Conservation (phyloP, 1,139 yeast species). For the Lodderomyces oxycetoniae region DNA sequence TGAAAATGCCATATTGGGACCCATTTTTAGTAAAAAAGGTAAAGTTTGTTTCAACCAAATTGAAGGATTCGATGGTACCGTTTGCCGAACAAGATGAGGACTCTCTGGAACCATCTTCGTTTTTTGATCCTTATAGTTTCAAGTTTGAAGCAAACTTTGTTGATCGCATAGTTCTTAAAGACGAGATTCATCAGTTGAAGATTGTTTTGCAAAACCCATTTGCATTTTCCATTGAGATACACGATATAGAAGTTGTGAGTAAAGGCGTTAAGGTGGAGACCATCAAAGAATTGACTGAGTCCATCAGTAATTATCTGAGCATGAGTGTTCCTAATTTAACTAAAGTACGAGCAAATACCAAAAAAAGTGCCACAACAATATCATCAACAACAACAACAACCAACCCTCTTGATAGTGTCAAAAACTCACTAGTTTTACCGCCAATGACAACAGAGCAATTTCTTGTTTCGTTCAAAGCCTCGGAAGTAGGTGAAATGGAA, state of each 20-base stretch:
- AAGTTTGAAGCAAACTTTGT: slow-evolving; percentile 16
- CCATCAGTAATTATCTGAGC: slow-evolving; percentile 3
- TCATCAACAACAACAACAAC: slow-evolving; percentile 1
- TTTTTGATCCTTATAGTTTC: slow-evolving; percentile 36
- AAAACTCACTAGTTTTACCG: slow-evolving; percentile 12
- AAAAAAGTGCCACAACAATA: slow-evolving; percentile 1
- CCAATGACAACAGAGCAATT: slow-evolving; percentile 31
- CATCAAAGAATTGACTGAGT: slow-evolving; percentile 16
- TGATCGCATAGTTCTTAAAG: slow-evolving; percentile 45
- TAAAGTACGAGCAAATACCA: slow-evolving; percentile 1
- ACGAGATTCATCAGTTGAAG: slow-evolving; percentile 50
- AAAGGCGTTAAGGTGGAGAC: slow-evolving; percentile 30
- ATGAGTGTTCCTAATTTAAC: slow-evolving; percentile 1
- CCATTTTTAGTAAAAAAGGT: slow-evolving; percentile 58
- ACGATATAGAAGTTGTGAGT: slow-evolving; percentile 44
- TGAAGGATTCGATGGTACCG: slow-evolving; percentile 29
- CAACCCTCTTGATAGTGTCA: slow-evolving; percentile 1
- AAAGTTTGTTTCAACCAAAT: slow-evolving; percentile 24
- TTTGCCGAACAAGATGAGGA: slow-evolving; percentile 22
- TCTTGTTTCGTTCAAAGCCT: slow-evolving; percentile 33
- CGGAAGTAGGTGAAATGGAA: slow-evolving; percentile 26
- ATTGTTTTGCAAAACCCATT: slow-evolving; percentile 76
- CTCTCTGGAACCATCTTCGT: slow-evolving; percentile 15
- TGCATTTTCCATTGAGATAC: slow-evolving; percentile 65
- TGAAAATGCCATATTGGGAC: slow-evolving; percentile 57